A percentile compares a stretch with the other conserved stretches of the same genome.
These are phyloP conservation scores for barrel medic (Medicago truncatula) DNA, from an alignment of 306 rosid genomes.

Conservation along the genomic window DNA sequence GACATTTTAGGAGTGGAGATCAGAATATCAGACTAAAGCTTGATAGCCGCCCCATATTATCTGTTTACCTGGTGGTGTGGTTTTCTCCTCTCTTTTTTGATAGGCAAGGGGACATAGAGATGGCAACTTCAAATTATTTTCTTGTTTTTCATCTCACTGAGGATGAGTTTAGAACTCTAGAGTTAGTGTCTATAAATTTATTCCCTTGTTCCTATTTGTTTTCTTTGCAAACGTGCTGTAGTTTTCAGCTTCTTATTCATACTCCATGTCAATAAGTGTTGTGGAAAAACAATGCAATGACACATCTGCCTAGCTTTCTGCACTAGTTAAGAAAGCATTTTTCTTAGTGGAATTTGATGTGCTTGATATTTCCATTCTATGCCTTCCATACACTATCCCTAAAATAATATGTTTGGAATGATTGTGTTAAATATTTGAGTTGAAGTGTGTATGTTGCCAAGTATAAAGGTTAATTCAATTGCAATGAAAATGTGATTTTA, in stretches of 20 bases:
- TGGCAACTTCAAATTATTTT: constrained; percentile 57
- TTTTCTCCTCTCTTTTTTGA: constrained; percentile 57
- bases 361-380: constrained; percentile 9
- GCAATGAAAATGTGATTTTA: too few species aligned
- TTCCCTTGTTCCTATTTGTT: constrained; percentile 58
- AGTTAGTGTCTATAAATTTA: constrained; percentile 69
- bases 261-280: constrained; percentile 68
- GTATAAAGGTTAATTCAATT: not conserved
- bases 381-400: not conserved
- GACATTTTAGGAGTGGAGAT: constrained; percentile 96
- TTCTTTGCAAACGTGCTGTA: constrained; percentile 52
- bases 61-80: constrained; percentile 48
- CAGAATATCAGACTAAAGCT: constrained; percentile 82
- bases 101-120: constrained; percentile 73
- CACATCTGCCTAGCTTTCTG: constrained; percentile 53
- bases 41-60: constrained; percentile 29
- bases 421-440: not conserved
- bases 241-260: constrained; percentile 59
- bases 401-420: constrained; percentile 4
- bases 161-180: constrained; percentile 58
- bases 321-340: constrained; percentile 48
- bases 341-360: constrained; percentile 44
- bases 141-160: constrained; percentile 48
- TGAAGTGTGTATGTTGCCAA: constrained; percentile 16
- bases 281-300: constrained; percentile 61